phyloP scores from a whole-genome alignment of 2,329 filamentous ascomycete genomes.

The Boeremia lycopersici region DNA sequence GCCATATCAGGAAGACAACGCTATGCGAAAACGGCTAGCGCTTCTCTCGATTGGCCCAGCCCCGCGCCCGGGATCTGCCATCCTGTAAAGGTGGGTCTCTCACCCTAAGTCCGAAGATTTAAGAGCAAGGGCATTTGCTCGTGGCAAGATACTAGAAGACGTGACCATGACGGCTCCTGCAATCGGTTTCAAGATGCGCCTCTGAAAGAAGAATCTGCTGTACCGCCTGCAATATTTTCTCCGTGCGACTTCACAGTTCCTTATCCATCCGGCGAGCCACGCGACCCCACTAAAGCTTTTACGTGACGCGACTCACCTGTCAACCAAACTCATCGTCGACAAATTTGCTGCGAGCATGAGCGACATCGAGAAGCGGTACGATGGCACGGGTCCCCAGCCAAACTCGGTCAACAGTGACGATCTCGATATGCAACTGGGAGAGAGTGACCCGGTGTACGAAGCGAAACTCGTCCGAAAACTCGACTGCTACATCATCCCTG shows the following conservation, averaged over 20 bases:
- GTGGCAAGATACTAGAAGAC: constrained; percentile 14
- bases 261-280: neutral
- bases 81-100: constrained; percentile 16
- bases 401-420: constrained; percentile 30
- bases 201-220: neutral
- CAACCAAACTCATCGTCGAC: neutral
- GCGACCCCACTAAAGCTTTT: constrained; percentile 1
- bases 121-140: constrained; percentile 24
- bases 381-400: constrained; percentile 13
- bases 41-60: constrained; percentile 27
- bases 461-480: constrained; percentile 67
- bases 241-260: neutral
- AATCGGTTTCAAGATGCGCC: constrained; percentile 25
- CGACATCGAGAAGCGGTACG: constrained; percentile 35
- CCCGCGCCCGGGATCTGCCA: constrained; percentile 30
- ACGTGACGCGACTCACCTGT: constrained; percentile 9
- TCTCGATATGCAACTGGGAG: constrained; percentile 34
- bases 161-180: constrained; percentile 28
- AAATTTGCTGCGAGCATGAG: constrained; percentile 28
- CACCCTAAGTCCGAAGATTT: constrained; percentile 23
- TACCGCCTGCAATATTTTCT: neutral
- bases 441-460: constrained; percentile 52
- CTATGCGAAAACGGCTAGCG: constrained; percentile 31
- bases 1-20: constrained; percentile 13
- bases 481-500: constrained; percentile 67